These are phyloP conservation scores for Nelumbo lutea DNA, from an alignment of 164 flowering plant genomes.

Conservation along the genomic window DNA sequence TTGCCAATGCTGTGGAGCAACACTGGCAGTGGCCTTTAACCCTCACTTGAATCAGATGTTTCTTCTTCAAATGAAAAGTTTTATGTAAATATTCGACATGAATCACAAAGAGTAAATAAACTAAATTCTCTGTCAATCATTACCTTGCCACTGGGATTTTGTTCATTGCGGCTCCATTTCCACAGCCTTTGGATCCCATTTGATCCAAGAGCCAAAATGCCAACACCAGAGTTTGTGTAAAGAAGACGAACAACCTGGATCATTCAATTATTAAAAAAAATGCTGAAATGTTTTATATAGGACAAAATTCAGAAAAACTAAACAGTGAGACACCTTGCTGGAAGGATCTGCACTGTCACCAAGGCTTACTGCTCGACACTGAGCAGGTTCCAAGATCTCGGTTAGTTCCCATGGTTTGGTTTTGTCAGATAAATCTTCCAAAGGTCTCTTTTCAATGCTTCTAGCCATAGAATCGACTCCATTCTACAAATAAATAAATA, in stretches of 20 bases:
- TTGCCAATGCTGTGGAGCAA: conserved; percentile 92
- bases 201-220: conserved; percentile 63
- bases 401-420: conserved; percentile 68
- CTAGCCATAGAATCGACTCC: conserved; percentile 62
- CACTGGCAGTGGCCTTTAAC: conserved; percentile 83
- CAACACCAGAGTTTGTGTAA: conserved; percentile 63
- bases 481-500: conserved; percentile 36
- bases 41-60: conserved; percentile 25
- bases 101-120: not conserved
- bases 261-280: not conserved
- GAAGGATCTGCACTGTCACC: conserved; percentile 59
- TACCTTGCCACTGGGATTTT: conserved; percentile 88
- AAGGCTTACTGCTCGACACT: conserved; percentile 61
- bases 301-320: not conserved
- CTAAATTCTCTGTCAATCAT: not conserved
- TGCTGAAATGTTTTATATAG: not conserved
- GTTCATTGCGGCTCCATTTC: conserved; percentile 85
- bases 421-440: conserved; percentile 59
- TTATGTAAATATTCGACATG: not conserved
- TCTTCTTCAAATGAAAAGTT: conserved; percentile 2
- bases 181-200: conserved; percentile 71
- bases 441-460: conserved; percentile 50
- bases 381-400: conserved; percentile 68
- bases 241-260: conserved; percentile 54
- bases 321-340: conserved; percentile 46